Evolutionary conservation across 176 grass and related monocot species (phyloP), one percentile per base, ranked within the genome.

Genomic region (Carex cristatella): DNA sequence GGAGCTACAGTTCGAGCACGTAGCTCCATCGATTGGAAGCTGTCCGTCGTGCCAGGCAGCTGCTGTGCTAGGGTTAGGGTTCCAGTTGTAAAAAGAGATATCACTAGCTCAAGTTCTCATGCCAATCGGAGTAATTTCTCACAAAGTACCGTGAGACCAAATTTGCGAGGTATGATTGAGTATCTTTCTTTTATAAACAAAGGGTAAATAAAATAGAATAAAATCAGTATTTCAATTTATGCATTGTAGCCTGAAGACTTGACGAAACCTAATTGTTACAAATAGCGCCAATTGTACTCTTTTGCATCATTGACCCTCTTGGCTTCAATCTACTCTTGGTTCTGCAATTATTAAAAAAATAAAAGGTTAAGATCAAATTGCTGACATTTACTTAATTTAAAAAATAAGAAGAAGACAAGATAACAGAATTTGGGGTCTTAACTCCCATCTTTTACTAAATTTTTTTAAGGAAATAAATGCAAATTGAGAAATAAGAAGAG

Each of bases 91-190:
- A n/a, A n/a, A n/a, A n/a, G n/a, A n/a, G n/a, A n/a, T n/a, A n/a
- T n/a, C n/a, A n/a, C n/a, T n/a, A n/a, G n/a, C n/a, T n/a, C n/a
- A n/a, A n/a, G n/a, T n/a, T n/a, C n/a, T n/a, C n/a, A n/a, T n/a
- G n/a, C n/a, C n/a, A n/a, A n/a, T n/a, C n/a, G n/a, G n/a, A n/a
- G n/a, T n/a, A n/a, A n/a, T n/a, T n/a, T n/a, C n/a, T n/a, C n/a
- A n/a, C n/a, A n/a, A n/a, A 87, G 61, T 85, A 66, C 85, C 68
- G 90, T 86, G 84, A 80, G 85, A 80, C 59, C 85, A 31, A 77
- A 70, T 31, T 46, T 83, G 16, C 59, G 85, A 85, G 86, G 84
- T 90, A 90, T 54, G 61, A 54, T 83, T 5, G n/a, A 66, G 19
- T 5, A 46, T 55, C 7, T 2, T 32, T 59, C 51, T 59, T 66